Evolutionary conservation across 208 protist species (phyloP).

Genomic region (Trypanosoma melophagium): DNA sequence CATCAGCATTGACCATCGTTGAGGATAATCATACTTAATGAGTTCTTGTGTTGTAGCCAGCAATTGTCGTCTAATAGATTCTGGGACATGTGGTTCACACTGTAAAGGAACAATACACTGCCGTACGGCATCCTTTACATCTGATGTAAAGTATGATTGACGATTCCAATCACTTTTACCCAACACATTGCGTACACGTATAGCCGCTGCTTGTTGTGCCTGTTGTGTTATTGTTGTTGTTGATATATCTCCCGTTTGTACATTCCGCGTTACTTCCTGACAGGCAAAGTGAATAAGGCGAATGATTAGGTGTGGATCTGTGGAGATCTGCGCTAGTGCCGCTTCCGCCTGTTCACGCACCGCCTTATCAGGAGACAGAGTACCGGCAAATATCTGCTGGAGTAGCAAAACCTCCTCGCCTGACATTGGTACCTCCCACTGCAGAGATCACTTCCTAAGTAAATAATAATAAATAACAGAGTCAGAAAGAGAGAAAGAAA

Average conservation of each 20-base stretch:
- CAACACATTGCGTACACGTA: constrained; percentile 77
- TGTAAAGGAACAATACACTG: constrained; percentile 59
- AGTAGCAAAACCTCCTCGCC: constrained; percentile 47
- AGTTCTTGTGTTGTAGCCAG: constrained; percentile 64
- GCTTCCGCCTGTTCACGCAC: constrained; percentile 66
- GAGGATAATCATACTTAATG: constrained; percentile 71
- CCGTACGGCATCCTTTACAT: constrained; percentile 45
- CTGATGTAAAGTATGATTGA: constrained; percentile 49
- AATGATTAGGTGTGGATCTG: constrained; percentile 51
- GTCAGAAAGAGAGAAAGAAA: neutral
- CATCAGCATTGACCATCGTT: constrained; percentile 64
- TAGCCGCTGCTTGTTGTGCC: constrained; percentile 53
- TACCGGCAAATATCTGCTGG: constrained; percentile 55
- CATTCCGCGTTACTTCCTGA: constrained; percentile 15
- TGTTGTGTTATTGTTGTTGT: constrained; percentile 13
- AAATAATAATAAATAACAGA: neutral
- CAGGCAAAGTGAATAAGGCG: constrained; percentile 62
- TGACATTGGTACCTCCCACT: neutral
- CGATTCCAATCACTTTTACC: constrained; percentile 74
- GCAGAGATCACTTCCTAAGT: neutral
- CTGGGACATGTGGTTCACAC: constrained; percentile 64
- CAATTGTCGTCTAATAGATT: constrained; percentile 73
- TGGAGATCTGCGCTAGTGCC: constrained; percentile 46
- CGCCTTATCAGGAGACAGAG: constrained; percentile 65
- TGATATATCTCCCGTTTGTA: neutral